These are phyloP conservation scores for Psidium guajava DNA, from an alignment of 345 rosid species.

Conservation along the genomic window DNA sequence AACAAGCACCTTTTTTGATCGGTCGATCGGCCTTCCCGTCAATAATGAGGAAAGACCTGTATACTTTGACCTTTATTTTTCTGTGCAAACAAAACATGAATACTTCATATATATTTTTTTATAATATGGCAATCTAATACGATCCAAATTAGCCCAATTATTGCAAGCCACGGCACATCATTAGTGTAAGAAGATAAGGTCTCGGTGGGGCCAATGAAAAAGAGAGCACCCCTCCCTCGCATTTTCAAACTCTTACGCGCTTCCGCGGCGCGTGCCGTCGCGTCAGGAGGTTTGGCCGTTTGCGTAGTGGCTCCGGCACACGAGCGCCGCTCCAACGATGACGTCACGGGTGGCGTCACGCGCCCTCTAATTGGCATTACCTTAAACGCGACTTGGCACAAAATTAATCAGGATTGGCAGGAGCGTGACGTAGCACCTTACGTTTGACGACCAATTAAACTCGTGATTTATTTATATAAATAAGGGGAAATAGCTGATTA, in stretches of 20 bases:
- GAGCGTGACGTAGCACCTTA: not conserved
- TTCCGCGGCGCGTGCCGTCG: not conserved
- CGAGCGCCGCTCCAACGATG: not conserved
- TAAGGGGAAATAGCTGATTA: not conserved
- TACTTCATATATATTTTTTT: no score
- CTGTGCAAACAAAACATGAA: no score
- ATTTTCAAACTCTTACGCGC: no score
- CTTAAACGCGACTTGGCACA: not conserved
- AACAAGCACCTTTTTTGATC: not conserved
- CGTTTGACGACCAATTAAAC: not conserved
- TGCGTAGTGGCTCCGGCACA: not conserved
- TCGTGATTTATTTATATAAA: not conserved
- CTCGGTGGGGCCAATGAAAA: not conserved
- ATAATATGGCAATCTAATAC: not conserved
- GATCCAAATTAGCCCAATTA: not conserved
- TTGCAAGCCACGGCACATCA: constrained; percentile 10
- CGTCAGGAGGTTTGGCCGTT: not conserved
- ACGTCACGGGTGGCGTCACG: constrained; percentile 13
- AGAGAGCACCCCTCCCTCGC: no score
- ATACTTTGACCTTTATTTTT: not conserved
- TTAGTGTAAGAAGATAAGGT: constrained; percentile 2
- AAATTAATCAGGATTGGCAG: not conserved
- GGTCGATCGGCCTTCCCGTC: not conserved
- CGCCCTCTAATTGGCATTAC: not conserved
- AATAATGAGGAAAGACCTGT: not conserved